These are phyloP conservation scores for Fraxinus quadrangulata DNA, from an alignment of 257 asterid species.

Conservation along the genomic window DNA sequence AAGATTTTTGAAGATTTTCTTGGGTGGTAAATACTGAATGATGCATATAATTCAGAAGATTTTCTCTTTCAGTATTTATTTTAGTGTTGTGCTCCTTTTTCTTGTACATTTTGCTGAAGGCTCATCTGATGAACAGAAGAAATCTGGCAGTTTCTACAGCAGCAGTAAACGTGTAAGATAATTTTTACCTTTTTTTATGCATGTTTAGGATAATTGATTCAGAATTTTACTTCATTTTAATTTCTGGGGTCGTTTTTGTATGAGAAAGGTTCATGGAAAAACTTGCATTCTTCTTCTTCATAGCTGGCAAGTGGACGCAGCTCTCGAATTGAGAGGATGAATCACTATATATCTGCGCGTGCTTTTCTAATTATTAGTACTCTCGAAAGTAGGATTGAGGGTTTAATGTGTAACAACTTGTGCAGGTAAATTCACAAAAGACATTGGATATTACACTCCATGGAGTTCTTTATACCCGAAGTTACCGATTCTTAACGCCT, in stretches of 20 bases:
- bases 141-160: conserved; percentile 7
- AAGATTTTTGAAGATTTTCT: neutral
- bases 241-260: neutral
- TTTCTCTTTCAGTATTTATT: conserved; percentile 18
- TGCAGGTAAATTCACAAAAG: conserved; percentile 52
- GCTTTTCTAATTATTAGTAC: neutral
- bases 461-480: too few species aligned
- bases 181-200: conserved; percentile 4
- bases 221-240: neutral
- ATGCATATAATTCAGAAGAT: conserved; percentile 22
- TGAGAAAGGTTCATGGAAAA: too few species aligned
- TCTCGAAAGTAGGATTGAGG: too few species aligned
- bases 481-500: conserved; percentile 78
- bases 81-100: conserved; percentile 17
- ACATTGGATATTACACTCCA: conserved; percentile 58
- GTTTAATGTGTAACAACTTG: neutral
- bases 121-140: conserved; percentile 25
- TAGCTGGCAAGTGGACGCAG: neutral
- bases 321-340: neutral
- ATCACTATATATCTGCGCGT: too few species aligned
- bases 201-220: neutral
- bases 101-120: conserved; percentile 25
- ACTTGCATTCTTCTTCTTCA: too few species aligned
- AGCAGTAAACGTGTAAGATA: conserved; percentile 16
- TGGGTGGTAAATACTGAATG: conserved; percentile 1